Evolutionary conservation across 805 yeast genomes (phyloP), one percentile per base, ranked within the genome.

Genomic region (Cephaloascus fragrans): DNA sequence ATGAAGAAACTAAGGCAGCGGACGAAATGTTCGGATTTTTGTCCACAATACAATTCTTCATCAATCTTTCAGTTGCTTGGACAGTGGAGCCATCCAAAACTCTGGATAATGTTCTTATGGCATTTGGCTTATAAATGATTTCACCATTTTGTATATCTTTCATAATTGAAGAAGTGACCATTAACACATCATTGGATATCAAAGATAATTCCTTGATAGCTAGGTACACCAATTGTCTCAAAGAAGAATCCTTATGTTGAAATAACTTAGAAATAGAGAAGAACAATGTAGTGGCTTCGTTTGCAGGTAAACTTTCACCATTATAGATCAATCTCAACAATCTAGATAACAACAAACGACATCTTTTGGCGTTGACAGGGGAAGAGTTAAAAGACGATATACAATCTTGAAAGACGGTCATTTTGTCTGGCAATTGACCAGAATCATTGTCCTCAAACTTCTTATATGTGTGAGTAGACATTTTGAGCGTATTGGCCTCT

Each of bases 101-200:
- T 47, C 95, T 76, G 17, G 89, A 78, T 52, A 93, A 72, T 0
- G 97, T 83, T 59, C 98, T 79, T 46, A 93, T 83, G 18, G 98
- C 97, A 56, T 93, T 83, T 41, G 98, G 96, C 55, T 88, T 87
- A 62, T 83, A 88, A 44, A 87, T 67, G 46, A 77, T 67, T 43
- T 86, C 94, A 41, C 90, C 90, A 47, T 80, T 81, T 64, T 94
- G 97, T 39, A 93, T 86, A 64, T 93, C 98, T 64, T 89, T 89
- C 97, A 93, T 93, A 55, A 93, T 89, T 19, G 96, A 88, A 2
- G 96, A 86, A 19, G 98, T 93, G 19, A 90, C 97, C 97, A 93
- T 93, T 60, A 93, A 74, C 41, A 88, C 87, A 61, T 93, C 97
- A 49, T 86, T 85, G 17, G 96, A 86, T 45, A 83, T 75, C 16